These are phyloP conservation scores for Cryphonectria parasitica DNA, from an alignment of 2,329 filamentous ascomycete species.

Conservation along the genomic window DNA sequence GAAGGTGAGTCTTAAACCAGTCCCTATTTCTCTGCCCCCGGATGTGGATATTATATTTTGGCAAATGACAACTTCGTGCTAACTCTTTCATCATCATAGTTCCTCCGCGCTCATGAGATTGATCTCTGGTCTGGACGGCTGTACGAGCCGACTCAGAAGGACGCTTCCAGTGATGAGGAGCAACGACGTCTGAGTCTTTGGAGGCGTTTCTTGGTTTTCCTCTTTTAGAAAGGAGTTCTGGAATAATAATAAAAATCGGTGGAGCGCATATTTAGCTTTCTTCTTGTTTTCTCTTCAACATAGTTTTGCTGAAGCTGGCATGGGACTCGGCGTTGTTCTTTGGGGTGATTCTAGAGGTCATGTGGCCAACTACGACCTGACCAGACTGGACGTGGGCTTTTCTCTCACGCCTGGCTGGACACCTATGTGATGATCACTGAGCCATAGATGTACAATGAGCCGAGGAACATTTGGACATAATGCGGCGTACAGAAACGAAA, in stretches of 20 bases:
- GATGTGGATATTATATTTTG: not conserved
- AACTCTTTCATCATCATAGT: constrained; percentile 9
- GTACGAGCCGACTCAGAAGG: constrained; percentile 17
- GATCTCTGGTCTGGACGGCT: constrained; percentile 56
- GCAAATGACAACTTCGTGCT: constrained; percentile 1
- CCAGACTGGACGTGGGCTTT: not conserved
- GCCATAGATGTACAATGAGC: not conserved
- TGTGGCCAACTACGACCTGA: not conserved
- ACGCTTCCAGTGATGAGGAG: constrained; percentile 13
- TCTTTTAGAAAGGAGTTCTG: constrained; percentile 5
- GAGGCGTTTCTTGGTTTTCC: constrained; percentile 23
- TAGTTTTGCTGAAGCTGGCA: too few relatives aligned
- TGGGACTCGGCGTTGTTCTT: not conserved
- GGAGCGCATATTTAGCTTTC: not conserved
- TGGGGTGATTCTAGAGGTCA: not conserved
- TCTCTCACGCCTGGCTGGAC: not conserved
- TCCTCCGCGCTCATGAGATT: constrained; percentile 43
- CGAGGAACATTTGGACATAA: not conserved
- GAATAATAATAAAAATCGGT: not conserved
- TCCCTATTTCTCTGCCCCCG: too few relatives aligned
- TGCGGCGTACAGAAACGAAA: not conserved
- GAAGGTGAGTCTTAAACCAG: constrained; percentile 15
- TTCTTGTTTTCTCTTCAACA: not conserved
- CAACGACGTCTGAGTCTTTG: constrained; percentile 10
- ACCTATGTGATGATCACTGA: not conserved